Conservation (phyloP, 176 grass and related monocot species). For the Saccharum officinarum region DNA sequence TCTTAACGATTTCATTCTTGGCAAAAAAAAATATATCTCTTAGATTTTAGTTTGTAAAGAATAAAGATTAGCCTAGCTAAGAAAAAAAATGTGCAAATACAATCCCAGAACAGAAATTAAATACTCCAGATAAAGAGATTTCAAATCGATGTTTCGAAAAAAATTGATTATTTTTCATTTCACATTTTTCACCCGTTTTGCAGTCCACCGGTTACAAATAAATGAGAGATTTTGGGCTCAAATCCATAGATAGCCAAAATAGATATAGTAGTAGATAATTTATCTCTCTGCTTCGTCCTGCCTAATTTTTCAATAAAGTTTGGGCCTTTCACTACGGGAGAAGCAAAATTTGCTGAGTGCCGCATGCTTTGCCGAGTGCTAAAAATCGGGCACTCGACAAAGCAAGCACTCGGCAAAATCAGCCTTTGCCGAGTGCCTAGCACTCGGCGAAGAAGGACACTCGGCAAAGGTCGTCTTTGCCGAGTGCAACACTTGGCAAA, state of each 20-base stretch:
- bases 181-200: background rate
- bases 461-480: no score
- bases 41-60: background rate
- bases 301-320: background rate
- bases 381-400: no score
- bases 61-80: background rate
- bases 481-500: no score
- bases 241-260: background rate
- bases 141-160: background rate
- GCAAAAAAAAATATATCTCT: background rate
- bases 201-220: background rate
- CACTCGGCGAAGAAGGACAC: no score
- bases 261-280: background rate
- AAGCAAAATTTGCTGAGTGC: no score
- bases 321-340: no score
- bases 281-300: background rate
- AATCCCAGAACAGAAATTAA: background rate
- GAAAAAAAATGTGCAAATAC: background rate
- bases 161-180: background rate
- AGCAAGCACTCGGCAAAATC: no score
- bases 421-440: no score
- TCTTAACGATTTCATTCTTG: background rate
- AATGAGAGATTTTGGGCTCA: background rate
- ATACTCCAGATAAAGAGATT: background rate
- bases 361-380: no score